These are phyloP conservation scores for Ophiostoma ulmi DNA, from an alignment of 2,329 filamentous ascomycete genomes.

Conservation along the genomic window DNA sequence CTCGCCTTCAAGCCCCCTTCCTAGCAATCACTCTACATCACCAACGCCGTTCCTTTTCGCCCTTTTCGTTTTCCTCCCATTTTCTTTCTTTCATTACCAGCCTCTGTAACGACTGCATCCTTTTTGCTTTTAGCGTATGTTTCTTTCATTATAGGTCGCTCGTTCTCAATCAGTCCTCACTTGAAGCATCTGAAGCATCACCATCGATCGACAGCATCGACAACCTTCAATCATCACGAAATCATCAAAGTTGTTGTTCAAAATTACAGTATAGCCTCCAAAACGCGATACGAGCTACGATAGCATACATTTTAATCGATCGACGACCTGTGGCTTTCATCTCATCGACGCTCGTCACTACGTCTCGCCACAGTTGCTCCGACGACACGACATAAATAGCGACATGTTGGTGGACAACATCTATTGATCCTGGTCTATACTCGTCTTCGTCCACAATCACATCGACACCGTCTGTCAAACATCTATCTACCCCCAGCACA, in stretches of 20 bases:
- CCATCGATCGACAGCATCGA: not conserved
- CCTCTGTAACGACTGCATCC: constrained; percentile 6
- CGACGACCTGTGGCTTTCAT: not conserved
- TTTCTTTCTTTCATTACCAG: not conserved
- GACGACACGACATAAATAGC: not conserved
- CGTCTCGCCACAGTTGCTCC: not conserved
- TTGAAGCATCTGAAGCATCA: not conserved
- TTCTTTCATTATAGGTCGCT: not conserved
- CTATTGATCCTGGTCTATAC: not conserved
- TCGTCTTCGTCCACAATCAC: not conserved
- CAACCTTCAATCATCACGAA: not conserved
- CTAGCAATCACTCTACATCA: not conserved
- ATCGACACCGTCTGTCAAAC: not conserved
- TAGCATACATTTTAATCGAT: not conserved
- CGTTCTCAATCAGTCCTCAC: not conserved
- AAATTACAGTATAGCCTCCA: not conserved
- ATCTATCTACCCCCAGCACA: not conserved
- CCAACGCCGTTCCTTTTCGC: constrained; percentile 3
- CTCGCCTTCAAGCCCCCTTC: not conserved
- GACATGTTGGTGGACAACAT: not conserved
- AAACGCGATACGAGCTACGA: not conserved
- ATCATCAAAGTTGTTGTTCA: not conserved
- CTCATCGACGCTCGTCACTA: not conserved
- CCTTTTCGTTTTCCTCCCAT: not conserved
- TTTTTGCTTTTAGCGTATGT: not conserved